A percentile compares a stretch with the other conserved stretches of the same genome.
phyloP scores from a whole-genome alignment of 2,329 filamentous ascomycete genomes.

The Cladophialophora bantiana region DNA sequence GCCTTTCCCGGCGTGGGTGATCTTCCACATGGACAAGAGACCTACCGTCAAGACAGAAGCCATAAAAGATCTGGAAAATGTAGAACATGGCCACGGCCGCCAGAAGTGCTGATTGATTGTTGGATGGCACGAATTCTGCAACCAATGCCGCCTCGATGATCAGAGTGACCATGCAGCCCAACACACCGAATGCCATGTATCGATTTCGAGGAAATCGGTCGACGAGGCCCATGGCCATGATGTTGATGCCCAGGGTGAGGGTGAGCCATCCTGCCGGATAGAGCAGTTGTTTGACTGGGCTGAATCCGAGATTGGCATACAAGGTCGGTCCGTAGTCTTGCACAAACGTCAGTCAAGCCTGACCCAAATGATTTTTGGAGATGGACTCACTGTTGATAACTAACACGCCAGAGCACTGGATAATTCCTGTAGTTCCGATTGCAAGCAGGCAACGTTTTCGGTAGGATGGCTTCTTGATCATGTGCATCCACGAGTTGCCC shows the following conservation, averaged over 20 bases:
- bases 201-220: constrained; percentile 31
- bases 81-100: constrained; percentile 49
- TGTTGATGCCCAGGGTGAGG: constrained; percentile 24
- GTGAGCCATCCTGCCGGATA: constrained; percentile 33
- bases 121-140: constrained; percentile 9
- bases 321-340: constrained; percentile 52
- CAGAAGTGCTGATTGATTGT: constrained; percentile 43
- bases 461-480: constrained; percentile 36
- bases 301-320: constrained; percentile 55
- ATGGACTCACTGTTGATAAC: constrained; percentile 49
- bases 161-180: constrained; percentile 25
- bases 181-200: constrained; percentile 28
- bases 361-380: not conserved
- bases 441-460: constrained; percentile 34
- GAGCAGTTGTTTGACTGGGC: constrained; percentile 41
- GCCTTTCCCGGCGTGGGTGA: too few species aligned
- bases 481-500: constrained; percentile 34
- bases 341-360: constrained; percentile 36
- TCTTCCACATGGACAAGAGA: not conserved
- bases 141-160: constrained; percentile 22
- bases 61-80: constrained; percentile 23
- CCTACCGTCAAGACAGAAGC: constrained; percentile 22
- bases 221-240: constrained; percentile 32
- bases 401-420: constrained; percentile 45
- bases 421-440: constrained; percentile 33